Percentiles rank a stretch among this genome's conserved stretches.
Evolutionary conservation across 2,329 filamentous ascomycete species (phyloP).

Genomic region (Hymenoscyphus occultus): DNA sequence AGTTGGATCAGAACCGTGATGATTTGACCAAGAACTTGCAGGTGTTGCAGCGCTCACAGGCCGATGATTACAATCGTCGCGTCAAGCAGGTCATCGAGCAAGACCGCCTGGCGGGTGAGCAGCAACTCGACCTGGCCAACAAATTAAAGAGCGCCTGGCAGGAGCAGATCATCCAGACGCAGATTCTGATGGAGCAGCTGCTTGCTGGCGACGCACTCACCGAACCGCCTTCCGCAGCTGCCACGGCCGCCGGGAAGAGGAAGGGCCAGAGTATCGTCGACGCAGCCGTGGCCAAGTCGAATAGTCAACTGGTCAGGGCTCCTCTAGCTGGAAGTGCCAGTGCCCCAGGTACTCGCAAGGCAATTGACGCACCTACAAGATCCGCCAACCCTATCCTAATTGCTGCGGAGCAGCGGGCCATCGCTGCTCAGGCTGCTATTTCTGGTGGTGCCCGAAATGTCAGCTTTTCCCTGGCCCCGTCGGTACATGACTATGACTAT

Average conservation of each 20-base stretch:
- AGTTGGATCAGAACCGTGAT: neutral
- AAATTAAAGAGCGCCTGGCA: conserved; percentile 14
- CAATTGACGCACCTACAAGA: too few species aligned
- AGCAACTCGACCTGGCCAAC: conserved; percentile 9
- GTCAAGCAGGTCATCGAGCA: neutral
- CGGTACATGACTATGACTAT: too few species aligned
- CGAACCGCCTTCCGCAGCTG: neutral
- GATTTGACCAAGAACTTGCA: too few species aligned
- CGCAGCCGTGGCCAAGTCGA: neutral
- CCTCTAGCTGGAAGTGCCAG: too few species aligned
- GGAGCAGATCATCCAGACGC: conserved; percentile 18
- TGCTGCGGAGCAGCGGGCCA: too few species aligned
- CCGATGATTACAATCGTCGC: neutral
- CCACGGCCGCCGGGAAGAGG: neutral
- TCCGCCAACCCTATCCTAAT: too few species aligned
- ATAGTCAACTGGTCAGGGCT: too few species aligned
- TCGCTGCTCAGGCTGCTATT: too few species aligned
- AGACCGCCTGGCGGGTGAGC: conserved; percentile 3
- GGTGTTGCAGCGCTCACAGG: neutral
- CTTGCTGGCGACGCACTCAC: neutral
- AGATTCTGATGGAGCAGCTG: conserved; percentile 12
- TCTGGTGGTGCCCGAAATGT: too few species aligned
- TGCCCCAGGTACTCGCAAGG: too few species aligned
- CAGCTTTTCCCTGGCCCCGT: too few species aligned
- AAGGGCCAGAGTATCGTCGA: neutral